A percentile compares a stretch with the other conserved stretches of the same genome.
These are phyloP conservation scores for Metschnikowia continentalis DNA, from an alignment of 805 yeast genomes.

Conservation along the genomic window DNA sequence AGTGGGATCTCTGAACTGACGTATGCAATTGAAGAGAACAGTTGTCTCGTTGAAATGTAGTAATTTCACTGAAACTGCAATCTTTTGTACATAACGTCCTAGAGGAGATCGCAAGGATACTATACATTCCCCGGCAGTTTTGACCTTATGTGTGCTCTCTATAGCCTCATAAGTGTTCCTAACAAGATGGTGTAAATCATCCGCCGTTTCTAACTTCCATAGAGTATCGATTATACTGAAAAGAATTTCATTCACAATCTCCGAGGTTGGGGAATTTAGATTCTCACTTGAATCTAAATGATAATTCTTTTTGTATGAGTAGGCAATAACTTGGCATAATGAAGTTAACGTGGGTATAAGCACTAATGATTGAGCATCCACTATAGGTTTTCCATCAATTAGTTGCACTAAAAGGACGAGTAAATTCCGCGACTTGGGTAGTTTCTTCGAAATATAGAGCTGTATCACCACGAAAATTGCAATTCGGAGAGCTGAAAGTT, in stretches of 20 bases:
- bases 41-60: constrained; percentile 46
- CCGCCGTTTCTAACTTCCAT: constrained; percentile 49
- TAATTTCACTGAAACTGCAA: constrained; percentile 38
- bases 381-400: constrained; percentile 11
- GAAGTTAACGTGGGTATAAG: constrained; percentile 8
- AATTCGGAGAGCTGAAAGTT: constrained; percentile 52
- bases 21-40: constrained; percentile 34
- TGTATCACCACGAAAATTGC: constrained; percentile 47
- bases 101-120: constrained; percentile 23
- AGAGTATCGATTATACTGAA: constrained; percentile 16
- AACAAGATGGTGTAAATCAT: constrained; percentile 40
- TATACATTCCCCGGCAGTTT: constrained; percentile 1
- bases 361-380: constrained; percentile 3
- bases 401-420: constrained; percentile 6
- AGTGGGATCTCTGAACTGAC: constrained; percentile 29
- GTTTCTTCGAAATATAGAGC: constrained; percentile 39
- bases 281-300: not conserved
- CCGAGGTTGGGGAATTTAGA: not conserved
- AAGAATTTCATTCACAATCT: not conserved
- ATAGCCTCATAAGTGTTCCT: constrained; percentile 10
- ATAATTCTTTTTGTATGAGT: not conserved
- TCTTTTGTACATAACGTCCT: constrained; percentile 43
- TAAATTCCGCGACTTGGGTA: constrained; percentile 21
- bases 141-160: constrained; percentile 12
- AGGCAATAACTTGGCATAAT: constrained; percentile 9